Conservation (phyloP, 2,329 filamentous ascomycete species). For the Fusarium nurragi region DNA sequence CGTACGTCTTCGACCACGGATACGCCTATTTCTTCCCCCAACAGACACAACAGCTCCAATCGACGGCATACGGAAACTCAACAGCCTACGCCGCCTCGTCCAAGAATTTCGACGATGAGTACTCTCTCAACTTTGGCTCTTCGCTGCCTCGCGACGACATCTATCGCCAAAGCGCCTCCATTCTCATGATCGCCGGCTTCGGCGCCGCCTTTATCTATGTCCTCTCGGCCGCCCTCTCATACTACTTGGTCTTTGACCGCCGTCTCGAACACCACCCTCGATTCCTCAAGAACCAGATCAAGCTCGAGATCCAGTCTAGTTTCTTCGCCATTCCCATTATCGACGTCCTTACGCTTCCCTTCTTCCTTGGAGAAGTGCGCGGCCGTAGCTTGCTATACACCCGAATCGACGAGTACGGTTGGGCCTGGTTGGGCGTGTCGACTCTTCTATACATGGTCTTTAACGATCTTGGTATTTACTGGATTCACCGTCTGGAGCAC, state of each 20-base stretch:
- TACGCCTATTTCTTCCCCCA: conserved; percentile 53
- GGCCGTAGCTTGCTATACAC: conserved; percentile 56
- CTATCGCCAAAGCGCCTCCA: conserved; percentile 51
- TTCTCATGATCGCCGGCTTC: conserved; percentile 52
- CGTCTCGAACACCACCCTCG: conserved; percentile 58
- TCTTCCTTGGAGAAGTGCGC: conserved; percentile 59
- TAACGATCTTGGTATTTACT: conserved; percentile 59
- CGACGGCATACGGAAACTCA: conserved; percentile 20
- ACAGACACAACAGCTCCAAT: conserved; percentile 30
- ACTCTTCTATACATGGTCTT: conserved; percentile 55
- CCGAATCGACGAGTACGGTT: conserved; percentile 52
- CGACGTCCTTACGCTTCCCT: conserved; percentile 56
- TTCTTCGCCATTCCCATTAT: conserved; percentile 56
- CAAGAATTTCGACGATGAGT: conserved; percentile 26
- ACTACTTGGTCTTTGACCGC: conserved; percentile 70
- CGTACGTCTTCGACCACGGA: conserved; percentile 52
- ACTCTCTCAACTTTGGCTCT: conserved; percentile 41
- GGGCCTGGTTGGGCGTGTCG: conserved; percentile 52
- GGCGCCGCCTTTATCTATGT: conserved; percentile 65
- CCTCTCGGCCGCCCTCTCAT: conserved; percentile 74
- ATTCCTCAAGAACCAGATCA: conserved; percentile 59
- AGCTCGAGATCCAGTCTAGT: conserved; percentile 56
- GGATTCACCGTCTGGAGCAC: conserved; percentile 58
- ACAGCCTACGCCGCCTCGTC: conserved; percentile 24
- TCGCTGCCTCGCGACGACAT: conserved; percentile 54